These are phyloP conservation scores for Smallanthus sonchifolius DNA, from an alignment of 129 eudicot genomes.

Conservation along the genomic window DNA sequence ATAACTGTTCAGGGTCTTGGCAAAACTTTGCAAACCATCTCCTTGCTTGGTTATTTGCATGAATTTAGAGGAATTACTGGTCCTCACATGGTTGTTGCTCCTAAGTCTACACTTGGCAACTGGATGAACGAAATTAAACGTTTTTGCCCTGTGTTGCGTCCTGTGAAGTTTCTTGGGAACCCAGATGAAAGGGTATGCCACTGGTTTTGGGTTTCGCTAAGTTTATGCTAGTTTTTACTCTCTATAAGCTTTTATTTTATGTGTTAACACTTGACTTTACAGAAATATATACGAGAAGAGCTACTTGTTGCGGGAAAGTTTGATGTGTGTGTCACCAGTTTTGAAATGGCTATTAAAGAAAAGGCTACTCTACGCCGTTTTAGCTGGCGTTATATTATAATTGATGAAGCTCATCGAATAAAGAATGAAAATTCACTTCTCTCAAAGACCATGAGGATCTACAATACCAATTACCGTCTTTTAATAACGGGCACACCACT, in stretches of 20 bases:
- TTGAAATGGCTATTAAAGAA: conserved; percentile 98
- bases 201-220: background rate
- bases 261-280: conserved; percentile 20
- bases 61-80: conserved; percentile 97
- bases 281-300: conserved; percentile 89
- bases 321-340: conserved; percentile 98
- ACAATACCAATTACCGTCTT: conserved; percentile 83
- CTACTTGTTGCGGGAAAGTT: conserved; percentile 94
- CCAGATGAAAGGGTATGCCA: conserved; percentile 87
- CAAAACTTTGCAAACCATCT: conserved; percentile 92
- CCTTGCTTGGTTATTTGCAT: conserved; percentile 90
- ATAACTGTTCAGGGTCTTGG: conserved; percentile 74
- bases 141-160: conserved; percentile 84
- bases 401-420: conserved; percentile 98
- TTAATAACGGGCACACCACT: conserved; percentile 98
- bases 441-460: conserved; percentile 95
- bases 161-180: conserved; percentile 91
- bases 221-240: background rate
- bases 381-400: conserved; percentile 97
- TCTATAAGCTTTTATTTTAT: background rate
- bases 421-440: conserved; percentile 97
- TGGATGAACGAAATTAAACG: conserved; percentile 99
- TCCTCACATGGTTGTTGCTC: conserved; percentile 99
- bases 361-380: conserved; percentile 88
- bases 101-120: conserved; percentile 97